Conservation (phyloP, 1,139 yeast species). For the Blastobotrys elegans region DNA sequence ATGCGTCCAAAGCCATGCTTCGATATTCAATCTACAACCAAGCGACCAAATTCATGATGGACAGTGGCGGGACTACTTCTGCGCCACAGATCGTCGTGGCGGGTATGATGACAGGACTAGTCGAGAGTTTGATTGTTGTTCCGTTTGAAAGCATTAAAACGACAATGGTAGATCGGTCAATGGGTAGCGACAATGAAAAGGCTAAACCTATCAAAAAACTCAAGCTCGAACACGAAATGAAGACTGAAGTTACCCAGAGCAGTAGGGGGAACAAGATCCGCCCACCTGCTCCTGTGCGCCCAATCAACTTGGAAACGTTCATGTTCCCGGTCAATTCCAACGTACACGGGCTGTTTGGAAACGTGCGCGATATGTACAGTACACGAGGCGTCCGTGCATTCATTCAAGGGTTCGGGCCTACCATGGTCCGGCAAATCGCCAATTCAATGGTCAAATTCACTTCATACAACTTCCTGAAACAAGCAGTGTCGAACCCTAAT, state of each 20-base stretch:
- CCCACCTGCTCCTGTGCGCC: constrained; percentile 16
- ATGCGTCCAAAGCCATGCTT: constrained; percentile 64
- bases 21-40: constrained; percentile 72
- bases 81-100: constrained; percentile 52
- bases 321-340: constrained; percentile 19
- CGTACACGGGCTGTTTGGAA: constrained; percentile 26
- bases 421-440: constrained; percentile 71
- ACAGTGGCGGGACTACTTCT: constrained; percentile 23
- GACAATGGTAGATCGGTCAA: constrained; percentile 62
- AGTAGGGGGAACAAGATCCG: constrained; percentile 6
- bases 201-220: neutral
- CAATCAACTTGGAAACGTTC: neutral
- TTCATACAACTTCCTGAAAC: constrained; percentile 72
- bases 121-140: constrained; percentile 74
- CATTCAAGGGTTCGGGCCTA: constrained; percentile 75
- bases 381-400: constrained; percentile 78
- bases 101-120: constrained; percentile 65
- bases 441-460: constrained; percentile 82
- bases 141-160: constrained; percentile 88
- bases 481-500: constrained; percentile 34
- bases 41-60: constrained; percentile 70
- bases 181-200: neutral
- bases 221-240: neutral
- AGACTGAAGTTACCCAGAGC: neutral
- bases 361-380: constrained; percentile 49